A percentile compares a stretch with the other conserved stretches of the same genome.
phyloP scores from a whole-genome alignment of 23 red algal genomes.

The Cyanidiococcus yangmingshanensis region DNA sequence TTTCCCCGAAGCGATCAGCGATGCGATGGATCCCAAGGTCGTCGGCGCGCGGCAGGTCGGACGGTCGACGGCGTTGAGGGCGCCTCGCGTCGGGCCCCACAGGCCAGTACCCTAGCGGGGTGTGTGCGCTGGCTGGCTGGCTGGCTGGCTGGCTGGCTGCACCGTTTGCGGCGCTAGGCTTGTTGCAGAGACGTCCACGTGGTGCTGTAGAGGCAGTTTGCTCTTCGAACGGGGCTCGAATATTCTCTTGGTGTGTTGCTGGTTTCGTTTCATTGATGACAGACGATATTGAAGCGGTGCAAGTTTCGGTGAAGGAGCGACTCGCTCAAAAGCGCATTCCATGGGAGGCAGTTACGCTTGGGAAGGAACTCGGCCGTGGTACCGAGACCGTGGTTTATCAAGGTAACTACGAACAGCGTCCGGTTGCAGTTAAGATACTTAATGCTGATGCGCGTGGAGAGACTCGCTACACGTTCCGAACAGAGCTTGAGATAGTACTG shows the following conservation, averaged over 20 bases:
- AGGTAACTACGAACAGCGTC: neutral
- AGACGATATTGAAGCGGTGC: neutral
- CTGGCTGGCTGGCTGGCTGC: too few species aligned
- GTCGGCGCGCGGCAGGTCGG: too few species aligned
- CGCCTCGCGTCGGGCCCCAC: too few species aligned
- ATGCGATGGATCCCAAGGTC: too few species aligned
- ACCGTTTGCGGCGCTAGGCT: too few species aligned
- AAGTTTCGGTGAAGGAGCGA: neutral
- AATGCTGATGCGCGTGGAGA: neutral
- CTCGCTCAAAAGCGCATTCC: neutral
- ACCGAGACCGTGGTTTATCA: neutral
- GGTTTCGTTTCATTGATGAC: neutral
- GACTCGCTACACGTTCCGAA: neutral
- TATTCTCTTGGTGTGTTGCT: neutral
- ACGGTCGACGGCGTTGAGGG: too few species aligned
- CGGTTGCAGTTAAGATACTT: conserved; percentile 4
- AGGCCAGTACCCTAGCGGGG: too few species aligned
- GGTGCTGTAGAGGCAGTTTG: too few species aligned
- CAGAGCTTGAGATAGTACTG: neutral
- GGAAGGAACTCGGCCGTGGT: neutral
- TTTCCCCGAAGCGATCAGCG: too few species aligned
- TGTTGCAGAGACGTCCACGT: too few species aligned
- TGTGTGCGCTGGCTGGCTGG: too few species aligned
- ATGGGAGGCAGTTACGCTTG: neutral
- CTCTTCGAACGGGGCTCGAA: too few species aligned